Conservation (phyloP, 1,139 yeast species). For the Pneumocystis murina region DNA sequence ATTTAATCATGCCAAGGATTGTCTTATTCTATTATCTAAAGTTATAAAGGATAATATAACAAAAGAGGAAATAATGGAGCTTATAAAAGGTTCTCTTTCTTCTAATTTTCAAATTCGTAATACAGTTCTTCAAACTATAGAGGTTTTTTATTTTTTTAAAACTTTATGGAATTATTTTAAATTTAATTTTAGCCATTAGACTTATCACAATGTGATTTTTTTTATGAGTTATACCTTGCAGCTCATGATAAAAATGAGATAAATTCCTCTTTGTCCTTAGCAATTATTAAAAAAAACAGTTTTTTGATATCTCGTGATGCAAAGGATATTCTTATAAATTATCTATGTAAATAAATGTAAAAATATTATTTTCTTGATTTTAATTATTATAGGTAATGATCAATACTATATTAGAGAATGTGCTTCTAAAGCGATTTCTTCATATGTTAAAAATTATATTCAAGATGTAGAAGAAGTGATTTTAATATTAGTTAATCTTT, state of each 20-base stretch:
- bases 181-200: constrained; percentile 57
- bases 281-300: constrained; percentile 73
- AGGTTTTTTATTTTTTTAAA: not conserved
- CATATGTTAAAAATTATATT: constrained; percentile 42
- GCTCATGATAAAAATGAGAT: constrained; percentile 57
- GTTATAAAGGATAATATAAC: constrained; percentile 51
- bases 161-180: not conserved
- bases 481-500: not conserved
- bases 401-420: constrained; percentile 27
- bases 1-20: constrained; percentile 69
- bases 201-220: constrained; percentile 39
- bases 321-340: constrained; percentile 34
- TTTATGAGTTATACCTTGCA: constrained; percentile 64
- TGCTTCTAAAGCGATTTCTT: constrained; percentile 34
- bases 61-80: constrained; percentile 40
- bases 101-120: constrained; percentile 60
- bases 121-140: constrained; percentile 53
- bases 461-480: constrained; percentile 51
- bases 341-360: constrained; percentile 39
- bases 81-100: constrained; percentile 45
- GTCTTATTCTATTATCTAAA: constrained; percentile 61
- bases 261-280: constrained; percentile 51
- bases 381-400: constrained; percentile 45
- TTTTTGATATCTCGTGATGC: constrained; percentile 35
- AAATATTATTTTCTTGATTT: constrained; percentile 35